These are phyloP conservation scores for Hypoxylon sp. DNA, from an alignment of 2,329 filamentous ascomycete species.

Conservation along the genomic window DNA sequence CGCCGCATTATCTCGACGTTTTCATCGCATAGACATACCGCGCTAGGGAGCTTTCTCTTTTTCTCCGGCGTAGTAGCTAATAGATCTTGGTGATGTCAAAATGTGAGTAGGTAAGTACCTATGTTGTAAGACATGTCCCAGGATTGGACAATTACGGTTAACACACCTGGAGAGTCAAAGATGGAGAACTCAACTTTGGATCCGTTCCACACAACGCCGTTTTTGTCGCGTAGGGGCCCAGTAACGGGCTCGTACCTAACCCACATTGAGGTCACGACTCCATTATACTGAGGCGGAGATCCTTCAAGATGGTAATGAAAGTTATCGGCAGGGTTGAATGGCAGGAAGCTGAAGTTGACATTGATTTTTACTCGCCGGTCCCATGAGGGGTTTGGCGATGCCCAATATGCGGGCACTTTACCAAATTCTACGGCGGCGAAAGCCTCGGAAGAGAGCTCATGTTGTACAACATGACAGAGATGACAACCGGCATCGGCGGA, in stretches of 20 bases:
- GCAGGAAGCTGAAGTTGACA: slow-evolving; percentile 1
- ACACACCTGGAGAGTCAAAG: slow-evolving; percentile 40
- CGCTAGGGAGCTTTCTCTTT: slow-evolving; percentile 23
- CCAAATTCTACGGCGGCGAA: slow-evolving; percentile 4
- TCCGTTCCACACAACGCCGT: slow-evolving; percentile 23
- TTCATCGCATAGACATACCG: slow-evolving; percentile 24
- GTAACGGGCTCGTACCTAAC: slow-evolving; percentile 14
- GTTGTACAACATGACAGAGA: background rate
- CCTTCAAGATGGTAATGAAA: slow-evolving; percentile 10
- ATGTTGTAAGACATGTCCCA: background rate
- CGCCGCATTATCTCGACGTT: slow-evolving; percentile 32
- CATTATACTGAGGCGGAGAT: slow-evolving; percentile 15
- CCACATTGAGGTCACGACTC: slow-evolving; percentile 28
- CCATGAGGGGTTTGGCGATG: slow-evolving; percentile 2
- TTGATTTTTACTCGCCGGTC: slow-evolving; percentile 1
- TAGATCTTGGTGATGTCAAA: background rate
- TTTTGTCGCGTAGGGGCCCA: slow-evolving; percentile 12
- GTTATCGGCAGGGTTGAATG: slow-evolving; percentile 3
- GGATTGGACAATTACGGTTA: background rate
- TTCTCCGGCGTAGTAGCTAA: slow-evolving; percentile 23
- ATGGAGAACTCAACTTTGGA: slow-evolving; percentile 27
- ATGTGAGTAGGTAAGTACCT: background rate
- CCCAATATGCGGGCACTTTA: slow-evolving; percentile 4
- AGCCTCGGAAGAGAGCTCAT: background rate
- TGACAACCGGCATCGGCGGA: background rate